Base-by-base conservation (phyloP, 78 protist genomes). In the Planoprotostelium fungivorum region DNA sequence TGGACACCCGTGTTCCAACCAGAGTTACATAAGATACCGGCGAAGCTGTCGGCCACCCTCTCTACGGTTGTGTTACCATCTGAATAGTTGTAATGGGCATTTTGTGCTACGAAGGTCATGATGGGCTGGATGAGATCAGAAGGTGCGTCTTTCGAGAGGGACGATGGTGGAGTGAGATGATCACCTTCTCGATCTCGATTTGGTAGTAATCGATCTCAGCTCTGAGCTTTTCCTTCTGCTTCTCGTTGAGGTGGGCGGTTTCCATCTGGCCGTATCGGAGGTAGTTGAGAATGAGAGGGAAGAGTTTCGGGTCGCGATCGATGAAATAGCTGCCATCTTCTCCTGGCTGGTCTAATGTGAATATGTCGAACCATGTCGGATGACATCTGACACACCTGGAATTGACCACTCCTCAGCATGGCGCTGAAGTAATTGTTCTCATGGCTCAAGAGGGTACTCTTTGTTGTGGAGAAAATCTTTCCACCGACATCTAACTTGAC, bases 401-500 rank as follows among this genome's bases (percentile, higher is more conserved):
- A 36, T 85, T 16, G 37, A 16, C 37, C 87, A 85, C 36, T 85
- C 16, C 16, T 5, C 5, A 37, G 87, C 16, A 85, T 25, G 16
- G 37, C 63, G 87, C 36, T 36, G 63, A 35, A 85, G 16, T 36
- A 85, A 36, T 5, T 35, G 36, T 36, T 16, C 63, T 35, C 16
- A 5, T 85, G 37, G 16, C 63, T 36, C 37, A 37, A 85, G 5
- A 85, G 16, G 0, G 95, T 93, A 1, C 38, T 28, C 0, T 87
- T 29, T 25, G 95, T 51, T 0, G 93, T 90, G 29, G 91, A 83
- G 73, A 90, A 93, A 35, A 63, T 51, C 63, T 93, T 90, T 29
- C 95, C 95, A 51, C 95, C 95, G 34, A 93, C 90, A 90, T 93
- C 91, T 63, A 93, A 88, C 29, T 90, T 93, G 88, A 93, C 63